These are phyloP conservation scores for Aphanocladium album DNA, from an alignment of 2,329 filamentous ascomycete genomes.

Conservation along the genomic window DNA sequence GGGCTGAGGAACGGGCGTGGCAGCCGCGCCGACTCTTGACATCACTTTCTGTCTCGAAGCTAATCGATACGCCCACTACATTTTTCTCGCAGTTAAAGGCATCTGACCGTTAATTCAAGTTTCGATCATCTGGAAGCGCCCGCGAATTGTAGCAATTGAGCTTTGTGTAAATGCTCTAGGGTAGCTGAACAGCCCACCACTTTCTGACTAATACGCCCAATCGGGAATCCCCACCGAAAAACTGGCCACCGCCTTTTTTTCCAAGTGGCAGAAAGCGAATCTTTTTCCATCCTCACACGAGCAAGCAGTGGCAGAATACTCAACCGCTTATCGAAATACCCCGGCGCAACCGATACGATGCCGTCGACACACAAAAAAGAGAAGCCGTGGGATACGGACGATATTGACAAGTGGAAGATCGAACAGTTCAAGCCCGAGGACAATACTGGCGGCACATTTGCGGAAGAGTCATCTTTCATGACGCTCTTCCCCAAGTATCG, in stretches of 20 bases:
- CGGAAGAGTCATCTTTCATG: slow-evolving; percentile 86
- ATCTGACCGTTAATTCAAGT: too few species aligned
- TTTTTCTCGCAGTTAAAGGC: too few species aligned
- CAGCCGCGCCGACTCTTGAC: too few species aligned
- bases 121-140: too few species aligned
- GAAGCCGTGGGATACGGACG: slow-evolving; percentile 93
- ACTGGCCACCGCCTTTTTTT: slow-evolving; percentile 12
- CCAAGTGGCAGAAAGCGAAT: slow-evolving; percentile 12
- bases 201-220: background rate
- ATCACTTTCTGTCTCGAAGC: too few species aligned
- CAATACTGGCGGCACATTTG: slow-evolving; percentile 79
- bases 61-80: too few species aligned
- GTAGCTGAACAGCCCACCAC: too few species aligned
- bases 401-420: slow-evolving; percentile 95
- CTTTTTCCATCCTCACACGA: slow-evolving; percentile 12
- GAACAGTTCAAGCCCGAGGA: slow-evolving; percentile 81
- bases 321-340: background rate
- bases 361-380: slow-evolving; percentile 85
- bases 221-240: slow-evolving; percentile 1
- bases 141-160: too few species aligned
- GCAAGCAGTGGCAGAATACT: background rate
- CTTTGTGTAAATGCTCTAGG: too few species aligned
- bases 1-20: too few species aligned
- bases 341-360: slow-evolving; percentile 43
- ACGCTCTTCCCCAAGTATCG: slow-evolving; percentile 93